Evolutionary conservation across 345 rosid genomes (phyloP).

Genomic region (Hevea brasiliensis): DNA sequence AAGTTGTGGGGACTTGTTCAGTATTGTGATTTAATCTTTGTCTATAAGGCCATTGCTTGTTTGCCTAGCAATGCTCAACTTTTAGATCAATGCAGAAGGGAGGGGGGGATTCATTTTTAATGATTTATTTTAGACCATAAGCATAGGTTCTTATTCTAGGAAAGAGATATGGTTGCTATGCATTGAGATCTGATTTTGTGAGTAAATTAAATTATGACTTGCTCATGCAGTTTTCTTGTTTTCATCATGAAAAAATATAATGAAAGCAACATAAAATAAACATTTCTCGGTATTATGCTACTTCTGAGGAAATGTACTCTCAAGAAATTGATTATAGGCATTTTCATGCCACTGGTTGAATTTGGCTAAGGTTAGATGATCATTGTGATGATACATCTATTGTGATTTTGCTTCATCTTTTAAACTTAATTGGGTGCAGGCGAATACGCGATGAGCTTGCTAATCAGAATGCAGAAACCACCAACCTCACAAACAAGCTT

Average conservation of each 20-base stretch:
- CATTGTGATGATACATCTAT: neutral
- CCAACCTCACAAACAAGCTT: slow-evolving; percentile 84
- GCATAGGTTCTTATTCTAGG: neutral
- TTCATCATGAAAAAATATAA: neutral
- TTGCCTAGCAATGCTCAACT: neutral
- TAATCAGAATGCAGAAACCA: slow-evolving; percentile 89
- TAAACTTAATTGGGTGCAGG: slow-evolving; percentile 35
- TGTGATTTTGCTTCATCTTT: neutral
- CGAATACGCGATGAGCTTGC: slow-evolving; percentile 88
- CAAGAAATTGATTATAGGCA: neutral
- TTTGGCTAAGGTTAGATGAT: neutral
- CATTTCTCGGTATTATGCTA: neutral
- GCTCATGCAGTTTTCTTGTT: neutral
- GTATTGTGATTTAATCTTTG: neutral
- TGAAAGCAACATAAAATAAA: neutral
- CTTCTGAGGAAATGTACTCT: neutral
- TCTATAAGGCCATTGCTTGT: neutral
- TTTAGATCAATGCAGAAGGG: too few species aligned
- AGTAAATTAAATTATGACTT: neutral
- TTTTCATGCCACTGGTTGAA: neutral
- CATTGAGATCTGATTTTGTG: neutral
- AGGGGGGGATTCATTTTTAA: too few species aligned
- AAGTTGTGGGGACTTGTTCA: neutral
- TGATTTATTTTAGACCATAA: too few species aligned
- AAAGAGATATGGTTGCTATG: neutral